These are phyloP conservation scores for Beauveria pseudobassiana DNA, from an alignment of 2,329 filamentous ascomycete species.

Conservation along the genomic window DNA sequence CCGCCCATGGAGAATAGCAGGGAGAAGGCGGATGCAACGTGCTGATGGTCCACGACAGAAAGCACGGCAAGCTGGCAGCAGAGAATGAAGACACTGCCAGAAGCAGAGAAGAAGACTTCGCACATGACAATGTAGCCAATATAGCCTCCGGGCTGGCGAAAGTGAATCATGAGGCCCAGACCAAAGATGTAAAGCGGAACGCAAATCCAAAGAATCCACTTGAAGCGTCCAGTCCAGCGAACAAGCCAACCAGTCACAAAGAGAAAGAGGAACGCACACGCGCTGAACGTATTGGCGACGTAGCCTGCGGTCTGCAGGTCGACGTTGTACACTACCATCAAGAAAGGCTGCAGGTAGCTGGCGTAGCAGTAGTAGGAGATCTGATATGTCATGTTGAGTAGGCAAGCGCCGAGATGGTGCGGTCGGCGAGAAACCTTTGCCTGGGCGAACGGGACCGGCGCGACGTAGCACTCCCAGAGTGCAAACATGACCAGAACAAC, in stretches of 20 bases:
- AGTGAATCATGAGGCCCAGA: constrained; percentile 35
- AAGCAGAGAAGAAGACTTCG: constrained; percentile 37
- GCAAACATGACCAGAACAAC: constrained; percentile 48
- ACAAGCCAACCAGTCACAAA: constrained; percentile 40
- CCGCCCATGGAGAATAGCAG: constrained; percentile 14
- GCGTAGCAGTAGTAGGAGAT: constrained; percentile 45
- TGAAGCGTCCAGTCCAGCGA: constrained; percentile 39
- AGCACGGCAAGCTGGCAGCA: constrained; percentile 23
- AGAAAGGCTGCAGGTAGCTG: constrained; percentile 48
- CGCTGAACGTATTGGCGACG: constrained; percentile 40
- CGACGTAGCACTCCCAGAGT: constrained; percentile 50
- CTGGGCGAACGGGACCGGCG: constrained; percentile 49
- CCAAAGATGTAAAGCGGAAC: constrained; percentile 29
- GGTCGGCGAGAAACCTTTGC: constrained; percentile 40
- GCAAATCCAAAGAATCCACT: constrained; percentile 28
- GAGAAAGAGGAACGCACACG: constrained; percentile 43
- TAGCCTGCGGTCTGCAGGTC: constrained; percentile 37
- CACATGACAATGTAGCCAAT: constrained; percentile 31
- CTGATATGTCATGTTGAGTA: constrained; percentile 36
- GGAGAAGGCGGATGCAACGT: constrained; percentile 18
- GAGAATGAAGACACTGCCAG: constrained; percentile 16
- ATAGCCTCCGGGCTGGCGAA: constrained; percentile 27
- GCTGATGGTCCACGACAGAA: constrained; percentile 19
- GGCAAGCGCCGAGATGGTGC: constrained; percentile 46
- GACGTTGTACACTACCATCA: constrained; percentile 43